Evolutionary conservation across 805 yeast species (phyloP).

Genomic region (Huiozyma sinensis): DNA sequence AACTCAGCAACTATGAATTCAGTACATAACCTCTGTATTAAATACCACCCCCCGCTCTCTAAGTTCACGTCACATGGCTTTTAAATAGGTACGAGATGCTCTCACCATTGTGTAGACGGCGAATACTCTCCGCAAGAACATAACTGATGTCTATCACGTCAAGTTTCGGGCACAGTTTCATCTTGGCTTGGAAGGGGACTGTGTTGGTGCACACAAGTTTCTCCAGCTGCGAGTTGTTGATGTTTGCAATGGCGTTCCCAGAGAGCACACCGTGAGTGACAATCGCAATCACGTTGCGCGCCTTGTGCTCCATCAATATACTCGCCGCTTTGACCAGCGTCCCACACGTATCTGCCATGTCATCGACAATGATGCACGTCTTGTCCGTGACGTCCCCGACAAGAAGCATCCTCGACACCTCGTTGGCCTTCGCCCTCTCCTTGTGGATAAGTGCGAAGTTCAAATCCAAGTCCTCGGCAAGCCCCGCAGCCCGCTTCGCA

Average conservation of each 20-base stretch:
- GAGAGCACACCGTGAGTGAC: constrained; percentile 75
- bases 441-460: constrained; percentile 77
- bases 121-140: constrained; percentile 68
- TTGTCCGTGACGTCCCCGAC: constrained; percentile 76
- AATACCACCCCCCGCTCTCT: no score
- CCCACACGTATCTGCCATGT: constrained; percentile 87
- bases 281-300: constrained; percentile 65
- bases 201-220: constrained; percentile 72
- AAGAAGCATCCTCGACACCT: constrained; percentile 71
- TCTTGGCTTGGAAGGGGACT: constrained; percentile 61
- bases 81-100: constrained; percentile 67
- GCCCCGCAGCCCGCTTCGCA: constrained; percentile 74
- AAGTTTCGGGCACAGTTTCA: constrained; percentile 43
- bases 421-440: constrained; percentile 75
- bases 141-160: constrained; percentile 60
- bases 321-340: constrained; percentile 77
- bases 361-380: constrained; percentile 69
- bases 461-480: constrained; percentile 68
- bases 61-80: constrained; percentile 6
- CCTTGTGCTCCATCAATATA: constrained; percentile 53
- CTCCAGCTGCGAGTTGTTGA: constrained; percentile 55
- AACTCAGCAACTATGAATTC: no score
- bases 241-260: constrained; percentile 61
- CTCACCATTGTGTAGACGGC: constrained; percentile 82
- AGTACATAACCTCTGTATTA: no score